phyloP scores from a whole-genome alignment of 1,284 basidiomycete genomes.

The Laetiporus sulphureus region DNA sequence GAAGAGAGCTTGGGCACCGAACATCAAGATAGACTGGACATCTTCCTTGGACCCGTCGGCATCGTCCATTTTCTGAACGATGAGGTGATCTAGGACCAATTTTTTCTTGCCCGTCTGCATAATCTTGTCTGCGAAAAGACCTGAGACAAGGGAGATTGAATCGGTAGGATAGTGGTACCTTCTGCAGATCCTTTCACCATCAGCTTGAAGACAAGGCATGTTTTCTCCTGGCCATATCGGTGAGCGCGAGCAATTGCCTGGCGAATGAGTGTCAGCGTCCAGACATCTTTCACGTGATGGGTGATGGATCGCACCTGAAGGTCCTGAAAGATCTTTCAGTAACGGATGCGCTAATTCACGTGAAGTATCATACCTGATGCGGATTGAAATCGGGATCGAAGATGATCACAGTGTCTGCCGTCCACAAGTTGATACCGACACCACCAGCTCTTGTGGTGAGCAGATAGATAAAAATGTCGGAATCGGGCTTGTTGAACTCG shows the following conservation, averaged over 20 bases:
- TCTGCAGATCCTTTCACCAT: constrained; percentile 89
- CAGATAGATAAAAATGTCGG: constrained; percentile 87
- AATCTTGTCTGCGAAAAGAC: constrained; percentile 62
- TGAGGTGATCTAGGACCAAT: constrained; percentile 84
- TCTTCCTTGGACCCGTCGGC: constrained; percentile 69
- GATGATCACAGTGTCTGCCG: constrained; percentile 88
- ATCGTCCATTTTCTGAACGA: constrained; percentile 89
- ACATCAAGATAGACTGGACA: constrained; percentile 75
- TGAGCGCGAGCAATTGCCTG: constrained; percentile 89
- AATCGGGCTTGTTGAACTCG: constrained; percentile 82
- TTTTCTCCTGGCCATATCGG: constrained; percentile 77
- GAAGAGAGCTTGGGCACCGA: constrained; percentile 78
- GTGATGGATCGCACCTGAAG: constrained; percentile 45
- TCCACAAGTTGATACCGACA: constrained; percentile 90
- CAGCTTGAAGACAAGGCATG: constrained; percentile 84
- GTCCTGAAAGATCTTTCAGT: constrained; percentile 35
- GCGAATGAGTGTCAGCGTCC: background rate
- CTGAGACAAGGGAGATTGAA: background rate
- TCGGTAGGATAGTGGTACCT: constrained; percentile 37
- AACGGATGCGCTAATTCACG: background rate
- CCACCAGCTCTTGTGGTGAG: constrained; percentile 95
- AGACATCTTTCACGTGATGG: constrained; percentile 8
- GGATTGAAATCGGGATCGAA: constrained; percentile 95
- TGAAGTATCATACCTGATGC: constrained; percentile 55
- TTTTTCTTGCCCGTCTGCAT: constrained; percentile 88